These are phyloP conservation scores for Dichomitus squalens DNA, from an alignment of 1,284 basidiomycete genomes.

Conservation along the genomic window DNA sequence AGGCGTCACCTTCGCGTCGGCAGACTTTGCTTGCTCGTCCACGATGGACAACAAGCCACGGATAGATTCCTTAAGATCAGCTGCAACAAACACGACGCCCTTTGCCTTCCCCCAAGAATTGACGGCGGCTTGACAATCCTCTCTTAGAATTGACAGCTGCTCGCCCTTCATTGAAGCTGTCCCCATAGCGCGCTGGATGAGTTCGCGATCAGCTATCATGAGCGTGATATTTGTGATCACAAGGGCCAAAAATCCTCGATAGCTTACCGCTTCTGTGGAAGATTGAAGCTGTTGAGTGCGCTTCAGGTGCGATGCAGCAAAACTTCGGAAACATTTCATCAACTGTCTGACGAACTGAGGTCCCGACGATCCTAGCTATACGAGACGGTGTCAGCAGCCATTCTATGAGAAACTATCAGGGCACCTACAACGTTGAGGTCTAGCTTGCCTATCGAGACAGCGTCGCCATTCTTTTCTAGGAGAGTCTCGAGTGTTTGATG, in stretches of 20 bases:
- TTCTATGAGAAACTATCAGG: neutral
- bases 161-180: neutral
- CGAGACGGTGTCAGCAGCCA: neutral
- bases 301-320: neutral
- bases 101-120: neutral
- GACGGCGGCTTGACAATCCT: neutral
- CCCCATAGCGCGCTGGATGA: neutral
- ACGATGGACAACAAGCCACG: neutral
- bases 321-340: neutral
- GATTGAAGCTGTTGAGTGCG: neutral
- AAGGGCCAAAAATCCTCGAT: neutral
- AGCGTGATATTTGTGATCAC: too few relatives aligned
- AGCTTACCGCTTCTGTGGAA: neutral
- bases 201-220: neutral
- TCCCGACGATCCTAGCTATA: conserved; percentile 1
- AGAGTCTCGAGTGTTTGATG: neutral
- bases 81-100: neutral
- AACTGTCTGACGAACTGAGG: neutral
- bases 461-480: neutral
- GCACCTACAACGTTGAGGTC: neutral
- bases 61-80: neutral
- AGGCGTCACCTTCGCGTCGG: neutral
- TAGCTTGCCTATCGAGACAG: too few relatives aligned
- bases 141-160: neutral
- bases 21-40: neutral